Base-by-base conservation (phyloP, 495 filamentous ascomycete genomes). In the Pseudomonodictys pantanalensis region DNA sequence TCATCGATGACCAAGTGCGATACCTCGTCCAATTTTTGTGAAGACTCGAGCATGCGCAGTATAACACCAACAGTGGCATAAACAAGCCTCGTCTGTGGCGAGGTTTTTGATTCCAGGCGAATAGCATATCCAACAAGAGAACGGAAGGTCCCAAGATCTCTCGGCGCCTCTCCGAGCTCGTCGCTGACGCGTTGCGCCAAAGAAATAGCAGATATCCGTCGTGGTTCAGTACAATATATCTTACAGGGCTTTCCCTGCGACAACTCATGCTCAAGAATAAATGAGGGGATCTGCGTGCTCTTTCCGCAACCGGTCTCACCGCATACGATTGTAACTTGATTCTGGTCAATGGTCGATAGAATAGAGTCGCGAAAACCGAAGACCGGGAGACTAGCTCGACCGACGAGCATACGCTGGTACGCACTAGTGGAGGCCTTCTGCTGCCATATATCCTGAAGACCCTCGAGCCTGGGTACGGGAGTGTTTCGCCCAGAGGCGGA, bases 301-400 rank as follows among this genome's bases (percentile, higher is more conserved):
- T 98, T 98, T 52, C 93, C 93, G 73, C 85, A 96, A 67, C 93
- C 93, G 12, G 93, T 98, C 74, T 97, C 93, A 64, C 92, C 92
- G 68, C 91, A 96, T 29, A 97, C 80, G 52, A 97, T 96, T 6
- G 92, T 81, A 4, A 92, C 86, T 68, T 90, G 93, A 58, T 95
- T 78, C 4, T 72, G 72, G 39, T 89, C 85, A 32, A 96, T 84
- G 1, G 88, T 78, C 25, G 78, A 72, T 7, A 97, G 77, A 25
- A 95, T 87, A 12, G 89, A 81, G 11, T 87, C 75, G 58, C 85
- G 86, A 72, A 91, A 96, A 32, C 80, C 78, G 86, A 89, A 96
- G 73, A 98, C 95, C 3, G 93, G 93, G 22, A 98, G 78, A 52
- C 83, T 85, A 74, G 82, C 84, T 41, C 93, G 76, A 50, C 74